These are phyloP conservation scores for Ogataea minuta DNA, from an alignment of 805 yeast species.

Conservation along the genomic window DNA sequence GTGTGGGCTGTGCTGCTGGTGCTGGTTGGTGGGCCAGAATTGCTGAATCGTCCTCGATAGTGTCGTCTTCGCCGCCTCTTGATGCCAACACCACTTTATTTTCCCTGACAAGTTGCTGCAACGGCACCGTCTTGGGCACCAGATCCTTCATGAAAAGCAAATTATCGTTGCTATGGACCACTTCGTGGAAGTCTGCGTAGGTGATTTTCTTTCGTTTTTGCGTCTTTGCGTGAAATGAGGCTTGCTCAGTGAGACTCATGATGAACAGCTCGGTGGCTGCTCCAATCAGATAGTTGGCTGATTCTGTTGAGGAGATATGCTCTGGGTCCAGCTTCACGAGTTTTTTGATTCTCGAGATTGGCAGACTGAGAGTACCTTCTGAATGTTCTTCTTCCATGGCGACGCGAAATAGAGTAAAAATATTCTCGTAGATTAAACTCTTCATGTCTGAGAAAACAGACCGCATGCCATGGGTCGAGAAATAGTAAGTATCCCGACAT, in stretches of 20 bases:
- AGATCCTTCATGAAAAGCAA: conserved; percentile 62
- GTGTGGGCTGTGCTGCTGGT: conserved; percentile 13
- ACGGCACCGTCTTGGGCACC: conserved; percentile 59
- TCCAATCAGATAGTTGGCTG: conserved; percentile 72
- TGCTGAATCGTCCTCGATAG: conserved; percentile 16
- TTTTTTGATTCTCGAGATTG: conserved; percentile 66
- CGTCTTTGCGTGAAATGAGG: conserved; percentile 59
- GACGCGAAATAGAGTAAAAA: conserved; percentile 11
- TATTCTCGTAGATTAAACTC: neutral
- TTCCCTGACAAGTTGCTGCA: conserved; percentile 46
- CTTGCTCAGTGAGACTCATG: conserved; percentile 68
- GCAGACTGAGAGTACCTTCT: conserved; percentile 38
- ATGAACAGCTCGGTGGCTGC: conserved; percentile 77
- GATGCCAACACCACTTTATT: conserved; percentile 30
- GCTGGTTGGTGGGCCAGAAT: conserved; percentile 10
- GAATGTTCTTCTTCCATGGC: conserved; percentile 15
- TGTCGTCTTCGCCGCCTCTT: conserved; percentile 14
- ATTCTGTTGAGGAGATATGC: conserved; percentile 60
- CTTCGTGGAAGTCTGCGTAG: conserved; percentile 67
- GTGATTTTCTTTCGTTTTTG: conserved; percentile 67
- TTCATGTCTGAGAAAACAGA: conserved; percentile 24
- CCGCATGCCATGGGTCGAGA: conserved; percentile 89
- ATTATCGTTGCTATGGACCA: conserved; percentile 57
- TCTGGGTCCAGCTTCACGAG: conserved; percentile 77
- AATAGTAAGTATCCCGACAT: conserved; percentile 47